phyloP scores from a whole-genome alignment of 805 yeast species.

The Candida nitratophila region DNA sequence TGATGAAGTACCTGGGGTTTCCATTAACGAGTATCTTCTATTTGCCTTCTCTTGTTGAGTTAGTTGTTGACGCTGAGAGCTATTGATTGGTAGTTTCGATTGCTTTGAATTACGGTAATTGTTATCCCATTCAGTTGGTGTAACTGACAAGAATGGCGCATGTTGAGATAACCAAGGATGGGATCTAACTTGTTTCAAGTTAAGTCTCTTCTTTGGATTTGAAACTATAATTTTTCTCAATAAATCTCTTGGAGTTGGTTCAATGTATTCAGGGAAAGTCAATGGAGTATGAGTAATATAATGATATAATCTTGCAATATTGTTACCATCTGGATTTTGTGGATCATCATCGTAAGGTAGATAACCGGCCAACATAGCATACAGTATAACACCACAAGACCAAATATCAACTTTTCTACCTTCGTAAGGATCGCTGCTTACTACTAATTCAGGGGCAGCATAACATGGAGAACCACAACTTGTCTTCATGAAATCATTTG shows the following conservation, averaged over 20 bases:
- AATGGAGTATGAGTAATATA: slow-evolving; percentile 88
- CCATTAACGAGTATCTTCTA: slow-evolving; percentile 37
- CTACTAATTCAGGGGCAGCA: slow-evolving; percentile 96
- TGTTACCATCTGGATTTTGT: slow-evolving; percentile 91
- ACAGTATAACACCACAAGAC: slow-evolving; percentile 93
- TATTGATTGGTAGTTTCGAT: slow-evolving; percentile 4
- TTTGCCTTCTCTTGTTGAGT: slow-evolving; percentile 19
- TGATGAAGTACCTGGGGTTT: slow-evolving; percentile 32
- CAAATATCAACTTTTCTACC: slow-evolving; percentile 94
- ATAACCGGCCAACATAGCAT: slow-evolving; percentile 96
- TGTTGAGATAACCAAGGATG: slow-evolving; percentile 91
- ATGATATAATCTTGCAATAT: slow-evolving; percentile 82
- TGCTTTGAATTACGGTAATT: slow-evolving; percentile 36
- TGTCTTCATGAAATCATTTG: slow-evolving; percentile 81
- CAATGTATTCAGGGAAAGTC: slow-evolving; percentile 91
- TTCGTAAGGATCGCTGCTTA: slow-evolving; percentile 78
- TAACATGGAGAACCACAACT: slow-evolving; percentile 97
- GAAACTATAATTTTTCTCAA: slow-evolving; percentile 78
- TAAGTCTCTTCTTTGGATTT: slow-evolving; percentile 72
- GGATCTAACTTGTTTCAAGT: slow-evolving; percentile 58
- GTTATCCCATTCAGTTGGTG: slow-evolving; percentile 89
- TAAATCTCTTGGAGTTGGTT: slow-evolving; percentile 86
- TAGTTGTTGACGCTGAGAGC: not conserved
- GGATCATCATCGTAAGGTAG: slow-evolving; percentile 98
- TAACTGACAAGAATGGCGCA: slow-evolving; percentile 70